Percentiles rank a stretch among this genome's conserved stretches.
phyloP scores from a whole-genome alignment of 768 basidiomycete genomes.

The Macrocybe gigantea region DNA sequence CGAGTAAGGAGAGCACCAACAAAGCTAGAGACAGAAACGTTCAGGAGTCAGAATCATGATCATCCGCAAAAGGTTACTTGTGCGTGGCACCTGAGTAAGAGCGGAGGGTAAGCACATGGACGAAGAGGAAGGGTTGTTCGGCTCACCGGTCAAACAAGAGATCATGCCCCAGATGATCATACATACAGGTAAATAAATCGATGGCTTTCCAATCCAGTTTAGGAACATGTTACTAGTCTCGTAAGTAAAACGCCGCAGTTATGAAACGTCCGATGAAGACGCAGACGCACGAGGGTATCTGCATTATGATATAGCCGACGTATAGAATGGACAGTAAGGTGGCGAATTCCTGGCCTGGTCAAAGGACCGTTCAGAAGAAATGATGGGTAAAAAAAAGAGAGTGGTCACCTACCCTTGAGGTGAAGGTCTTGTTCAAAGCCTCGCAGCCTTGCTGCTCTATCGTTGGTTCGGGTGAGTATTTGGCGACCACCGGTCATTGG shows the following conservation, averaged over 20 bases:
- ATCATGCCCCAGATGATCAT: slow-evolving; percentile 65
- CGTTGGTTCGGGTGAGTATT: not conserved
- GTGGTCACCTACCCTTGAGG: slow-evolving; percentile 32
- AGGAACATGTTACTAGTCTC: slow-evolving; percentile 59
- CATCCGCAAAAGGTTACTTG: slow-evolving; percentile 6
- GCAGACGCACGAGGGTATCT: slow-evolving; percentile 56
- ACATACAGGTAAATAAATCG: slow-evolving; percentile 54
- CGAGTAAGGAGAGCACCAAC: slow-evolving; percentile 58
- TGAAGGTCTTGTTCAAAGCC: slow-evolving; percentile 62
- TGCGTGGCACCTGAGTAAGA: slow-evolving; percentile 11
- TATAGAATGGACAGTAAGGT: slow-evolving; percentile 58
- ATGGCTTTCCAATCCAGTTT: slow-evolving; percentile 56
- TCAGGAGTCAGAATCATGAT: not conserved
- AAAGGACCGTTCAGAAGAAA: not conserved
- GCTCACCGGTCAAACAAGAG: slow-evolving; percentile 42
- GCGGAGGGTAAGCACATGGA: too few relatives aligned
- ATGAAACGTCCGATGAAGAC: not conserved
- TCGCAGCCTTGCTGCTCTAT: slow-evolving; percentile 56
- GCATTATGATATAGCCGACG: slow-evolving; percentile 67
- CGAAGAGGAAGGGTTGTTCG: not conserved
- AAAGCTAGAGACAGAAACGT: slow-evolving; percentile 34
- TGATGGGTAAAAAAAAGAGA: too few relatives aligned
- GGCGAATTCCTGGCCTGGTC: slow-evolving; percentile 42
- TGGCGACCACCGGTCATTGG: not conserved
- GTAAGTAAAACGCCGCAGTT: not conserved